phyloP scores from a whole-genome alignment of 805 yeast genomes.

The Candida argentea region DNA sequence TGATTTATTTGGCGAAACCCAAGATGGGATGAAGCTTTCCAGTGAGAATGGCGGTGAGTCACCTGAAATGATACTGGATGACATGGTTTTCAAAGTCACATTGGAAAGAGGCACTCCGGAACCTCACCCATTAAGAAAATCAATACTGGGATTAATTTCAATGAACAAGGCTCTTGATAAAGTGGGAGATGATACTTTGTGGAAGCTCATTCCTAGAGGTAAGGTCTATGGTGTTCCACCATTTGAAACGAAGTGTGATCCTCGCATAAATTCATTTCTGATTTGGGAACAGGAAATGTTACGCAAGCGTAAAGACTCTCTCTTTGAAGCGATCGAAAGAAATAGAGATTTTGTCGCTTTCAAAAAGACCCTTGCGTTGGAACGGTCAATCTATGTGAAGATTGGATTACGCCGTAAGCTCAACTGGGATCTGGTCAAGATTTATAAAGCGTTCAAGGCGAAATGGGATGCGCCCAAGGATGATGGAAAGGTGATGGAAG shows the following conservation, averaged over 20 bases:
- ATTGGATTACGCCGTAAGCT: constrained; percentile 22
- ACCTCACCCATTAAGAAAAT: constrained; percentile 28
- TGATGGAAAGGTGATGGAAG: constrained; percentile 1
- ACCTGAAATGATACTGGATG: no score
- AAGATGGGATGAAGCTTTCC: no score
- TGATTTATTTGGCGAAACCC: no score
- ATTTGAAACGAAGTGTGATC: constrained; percentile 13
- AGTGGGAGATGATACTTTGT: constrained; percentile 29
- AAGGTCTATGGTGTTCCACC: constrained; percentile 26
- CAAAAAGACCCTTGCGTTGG: constrained; percentile 9
- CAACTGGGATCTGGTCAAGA: constrained; percentile 23
- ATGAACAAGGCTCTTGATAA: constrained; percentile 24
- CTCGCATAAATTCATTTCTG: constrained; percentile 18
- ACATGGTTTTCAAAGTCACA: no score
- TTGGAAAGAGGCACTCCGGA: no score
- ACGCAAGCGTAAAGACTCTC: no score
- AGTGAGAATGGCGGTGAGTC: no score
- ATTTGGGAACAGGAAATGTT: constrained; percentile 23
- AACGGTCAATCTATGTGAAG: constrained; percentile 17
- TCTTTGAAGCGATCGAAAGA: no score
- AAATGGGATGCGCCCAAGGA: constrained; percentile 16
- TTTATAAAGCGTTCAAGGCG: constrained; percentile 20
- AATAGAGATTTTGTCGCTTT: constrained; percentile 15
- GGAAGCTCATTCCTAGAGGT: constrained; percentile 28
- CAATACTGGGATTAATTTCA: constrained; percentile 30